Conservation (phyloP, 106 monocot species). For the Dendrobium catenatum region DNA sequence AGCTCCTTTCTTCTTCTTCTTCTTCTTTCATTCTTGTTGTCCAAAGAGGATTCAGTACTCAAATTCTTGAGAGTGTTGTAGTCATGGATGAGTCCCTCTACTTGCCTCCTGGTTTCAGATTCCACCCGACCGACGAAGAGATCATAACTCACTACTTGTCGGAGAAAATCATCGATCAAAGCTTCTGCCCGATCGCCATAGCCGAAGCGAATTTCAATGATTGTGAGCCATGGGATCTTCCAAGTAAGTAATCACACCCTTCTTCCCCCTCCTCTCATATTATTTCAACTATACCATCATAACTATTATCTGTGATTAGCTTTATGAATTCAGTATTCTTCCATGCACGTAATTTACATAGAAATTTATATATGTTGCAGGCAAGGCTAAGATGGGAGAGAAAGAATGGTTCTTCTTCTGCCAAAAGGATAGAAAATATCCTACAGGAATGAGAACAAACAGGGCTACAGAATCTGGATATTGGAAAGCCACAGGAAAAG, state of each 20-base stretch:
- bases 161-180: not conserved
- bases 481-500: slow-evolving; percentile 10
- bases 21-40: not conserved
- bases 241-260: not conserved
- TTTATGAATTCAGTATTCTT: too few relatives aligned
- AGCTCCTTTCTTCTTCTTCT: not conserved
- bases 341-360: too few relatives aligned
- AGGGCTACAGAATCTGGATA: slow-evolving; percentile 4
- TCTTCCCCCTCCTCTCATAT: not conserved
- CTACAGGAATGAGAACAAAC: slow-evolving; percentile 6
- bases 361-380: not conserved
- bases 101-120: slow-evolving; percentile 11
- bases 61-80: not conserved
- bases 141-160: slow-evolving; percentile 5
- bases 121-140: slow-evolving; percentile 8
- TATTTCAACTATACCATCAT: not conserved
- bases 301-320: too few relatives aligned
- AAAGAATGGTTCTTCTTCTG: slow-evolving; percentile 7
- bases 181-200: not conserved
- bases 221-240: slow-evolving; percentile 11
- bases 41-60: not conserved
- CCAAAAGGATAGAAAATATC: slow-evolving; percentile 7
- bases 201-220: not conserved
- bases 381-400: slow-evolving; percentile 4
- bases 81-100: slow-evolving; percentile 1